phyloP scores from a whole-genome alignment of 805 yeast genomes.

The Cyberlindnera sargentensis region DNA sequence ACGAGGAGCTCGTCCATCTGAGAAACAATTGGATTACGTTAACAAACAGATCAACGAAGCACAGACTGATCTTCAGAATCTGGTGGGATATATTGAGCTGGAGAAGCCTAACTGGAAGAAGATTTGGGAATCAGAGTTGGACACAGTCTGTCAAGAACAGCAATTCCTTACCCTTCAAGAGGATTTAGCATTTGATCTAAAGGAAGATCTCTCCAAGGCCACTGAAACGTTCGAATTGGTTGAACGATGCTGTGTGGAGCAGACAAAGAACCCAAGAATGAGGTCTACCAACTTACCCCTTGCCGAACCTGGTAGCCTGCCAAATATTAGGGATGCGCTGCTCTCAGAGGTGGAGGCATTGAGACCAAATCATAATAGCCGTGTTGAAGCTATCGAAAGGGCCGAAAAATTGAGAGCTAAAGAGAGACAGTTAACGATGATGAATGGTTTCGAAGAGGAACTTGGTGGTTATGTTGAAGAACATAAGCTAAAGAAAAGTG shows the following conservation, averaged over 20 bases:
- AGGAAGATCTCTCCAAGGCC: conserved; percentile 75
- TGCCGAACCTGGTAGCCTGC: conserved; percentile 58
- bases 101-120: conserved; percentile 86
- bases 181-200: conserved; percentile 70
- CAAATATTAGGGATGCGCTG: conserved; percentile 66
- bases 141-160: conserved; percentile 88
- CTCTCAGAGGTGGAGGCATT: conserved; percentile 72
- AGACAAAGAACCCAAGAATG: conserved; percentile 51
- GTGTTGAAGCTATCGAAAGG: conserved; percentile 82
- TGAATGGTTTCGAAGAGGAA: conserved; percentile 76
- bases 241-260: conserved; percentile 74
- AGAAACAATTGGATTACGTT: conserved; percentile 62
- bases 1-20: conserved; percentile 78
- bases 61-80: conserved; percentile 38
- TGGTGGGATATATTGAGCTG: conserved; percentile 53
- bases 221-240: conserved; percentile 76
- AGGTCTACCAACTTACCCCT: conserved; percentile 34
- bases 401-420: conserved; percentile 77
- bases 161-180: conserved; percentile 88
- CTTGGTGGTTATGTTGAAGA: conserved; percentile 79
- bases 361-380: conserved; percentile 74
- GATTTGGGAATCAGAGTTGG: conserved; percentile 88
- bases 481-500: conserved; percentile 67
- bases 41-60: conserved; percentile 59
- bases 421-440: conserved; percentile 50